A percentile compares a stretch with the other conserved stretches of the same genome.
Conservation (phyloP, 1,284 basidiomycete genomes). For the Cutaneotrichosporon sp. region DNA sequence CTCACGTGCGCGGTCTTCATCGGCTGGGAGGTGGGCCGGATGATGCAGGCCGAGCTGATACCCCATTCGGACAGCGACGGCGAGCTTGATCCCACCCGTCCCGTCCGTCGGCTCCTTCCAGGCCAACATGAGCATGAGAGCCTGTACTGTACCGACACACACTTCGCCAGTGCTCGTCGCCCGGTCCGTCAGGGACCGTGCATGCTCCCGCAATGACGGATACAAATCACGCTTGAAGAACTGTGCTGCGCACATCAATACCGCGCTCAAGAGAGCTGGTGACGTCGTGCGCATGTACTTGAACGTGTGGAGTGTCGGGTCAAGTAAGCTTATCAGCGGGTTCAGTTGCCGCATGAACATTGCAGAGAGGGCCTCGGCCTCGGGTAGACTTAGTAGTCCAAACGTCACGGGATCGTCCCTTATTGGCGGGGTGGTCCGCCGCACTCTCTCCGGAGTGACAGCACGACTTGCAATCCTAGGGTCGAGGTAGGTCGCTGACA, state of each 20-base stretch:
- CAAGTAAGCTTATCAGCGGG: slow-evolving; percentile 21
- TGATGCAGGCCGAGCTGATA: slow-evolving; percentile 21
- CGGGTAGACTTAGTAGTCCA: slow-evolving; percentile 17
- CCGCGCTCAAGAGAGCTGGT: slow-evolving; percentile 20
- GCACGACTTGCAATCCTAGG: neutral
- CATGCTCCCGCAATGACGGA: slow-evolving; percentile 12
- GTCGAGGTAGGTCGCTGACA: neutral
- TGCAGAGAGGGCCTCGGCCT: slow-evolving; percentile 19
- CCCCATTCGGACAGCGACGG: slow-evolving; percentile 20
- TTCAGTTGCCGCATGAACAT: slow-evolving; percentile 19
- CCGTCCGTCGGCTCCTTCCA: slow-evolving; percentile 25
- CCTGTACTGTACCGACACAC: slow-evolving; percentile 18
- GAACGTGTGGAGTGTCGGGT: slow-evolving; percentile 26
- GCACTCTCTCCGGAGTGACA: neutral
- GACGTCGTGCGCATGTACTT: slow-evolving; percentile 14
- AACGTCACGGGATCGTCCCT: slow-evolving; percentile 8
- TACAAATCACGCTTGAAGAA: slow-evolving; percentile 21
- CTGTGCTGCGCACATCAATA: slow-evolving; percentile 17
- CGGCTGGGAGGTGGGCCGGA: slow-evolving; percentile 8
- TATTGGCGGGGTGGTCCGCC: neutral
- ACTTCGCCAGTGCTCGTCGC: slow-evolving; percentile 6
- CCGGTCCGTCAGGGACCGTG: slow-evolving; percentile 16
- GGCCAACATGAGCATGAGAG: slow-evolving; percentile 19
- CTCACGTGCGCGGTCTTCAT: slow-evolving; percentile 10
- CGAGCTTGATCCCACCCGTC: slow-evolving; percentile 21